A percentile compares a stretch with the other conserved stretches of the same genome.
These are phyloP conservation scores for Saccharomyces hybrid DNA, from an alignment of 1,139 yeast genomes.

Conservation along the genomic window DNA sequence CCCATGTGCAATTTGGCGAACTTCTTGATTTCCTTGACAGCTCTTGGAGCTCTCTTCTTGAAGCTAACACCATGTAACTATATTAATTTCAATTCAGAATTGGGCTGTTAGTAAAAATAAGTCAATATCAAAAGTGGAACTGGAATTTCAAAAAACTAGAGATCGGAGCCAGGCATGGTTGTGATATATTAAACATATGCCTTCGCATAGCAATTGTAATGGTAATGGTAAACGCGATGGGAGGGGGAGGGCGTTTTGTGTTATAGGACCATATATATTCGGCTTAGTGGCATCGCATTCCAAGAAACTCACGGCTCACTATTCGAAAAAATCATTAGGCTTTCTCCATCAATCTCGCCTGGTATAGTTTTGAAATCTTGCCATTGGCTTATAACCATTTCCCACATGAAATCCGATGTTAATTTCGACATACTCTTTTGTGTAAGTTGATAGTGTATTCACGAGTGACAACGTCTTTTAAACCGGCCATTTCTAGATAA, in stretches of 20 bases:
- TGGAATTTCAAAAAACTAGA: neutral
- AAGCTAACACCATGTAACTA: slow-evolving; percentile 95
- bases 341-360: neutral
- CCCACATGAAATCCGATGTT: neutral
- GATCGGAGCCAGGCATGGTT: neutral
- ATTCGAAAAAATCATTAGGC: neutral
- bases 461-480: slow-evolving; percentile 99
- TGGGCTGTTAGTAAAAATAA: neutral
- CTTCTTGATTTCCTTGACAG: slow-evolving; percentile 98
- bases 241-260: neutral
- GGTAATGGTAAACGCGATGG: neutral
- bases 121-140: neutral
- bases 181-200: neutral
- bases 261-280: neutral
- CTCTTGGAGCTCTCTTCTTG: slow-evolving; percentile 99
- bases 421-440: slow-evolving; percentile 77
- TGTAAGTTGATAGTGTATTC: slow-evolving; percentile 99
- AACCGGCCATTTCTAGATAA: slow-evolving; percentile 64
- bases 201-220: neutral
- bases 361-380: neutral
- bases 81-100: neutral
- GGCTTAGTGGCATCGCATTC: neutral
- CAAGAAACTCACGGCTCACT: neutral
- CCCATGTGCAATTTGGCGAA: slow-evolving; percentile 99
- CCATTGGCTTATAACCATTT: neutral